Conservation (phyloP, 331 rosid genomes). For the Quercus tomentella region DNA sequence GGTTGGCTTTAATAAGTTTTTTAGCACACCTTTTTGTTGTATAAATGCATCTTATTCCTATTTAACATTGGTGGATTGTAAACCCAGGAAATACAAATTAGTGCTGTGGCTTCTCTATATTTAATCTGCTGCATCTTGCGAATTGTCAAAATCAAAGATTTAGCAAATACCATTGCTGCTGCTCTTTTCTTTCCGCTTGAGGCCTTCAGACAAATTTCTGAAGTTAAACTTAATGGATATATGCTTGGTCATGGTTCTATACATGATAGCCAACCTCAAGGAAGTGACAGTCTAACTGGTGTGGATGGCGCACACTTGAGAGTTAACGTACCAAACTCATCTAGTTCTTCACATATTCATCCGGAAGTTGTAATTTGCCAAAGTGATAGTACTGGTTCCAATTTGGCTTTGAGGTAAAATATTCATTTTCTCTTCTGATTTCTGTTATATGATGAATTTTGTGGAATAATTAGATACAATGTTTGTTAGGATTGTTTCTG, state of each 20-base stretch:
- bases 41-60: not conserved
- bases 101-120: constrained; percentile 66
- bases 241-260: constrained; percentile 9
- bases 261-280: constrained; percentile 27
- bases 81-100: constrained; percentile 61
- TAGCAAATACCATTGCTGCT: constrained; percentile 78
- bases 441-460: not conserved
- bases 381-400: constrained; percentile 19
- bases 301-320: constrained; percentile 11
- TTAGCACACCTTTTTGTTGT: not conserved
- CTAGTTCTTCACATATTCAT: constrained; percentile 18
- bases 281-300: constrained; percentile 10
- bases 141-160: constrained; percentile 81
- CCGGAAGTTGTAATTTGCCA: constrained; percentile 4
- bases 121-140: constrained; percentile 79
- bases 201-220: constrained; percentile 36
- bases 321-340: constrained; percentile 12
- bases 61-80: constrained; percentile 31
- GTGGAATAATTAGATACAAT: not conserved
- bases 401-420: constrained; percentile 42
- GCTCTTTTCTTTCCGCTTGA: constrained; percentile 65
- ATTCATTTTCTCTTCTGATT: not conserved
- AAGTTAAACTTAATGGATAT: constrained; percentile 31
- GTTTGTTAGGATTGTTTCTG: not conserved
- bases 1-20: not conserved